These are phyloP conservation scores for Wakefieldia striispora DNA, from an alignment of 768 basidiomycete genomes.

Conservation along the genomic window DNA sequence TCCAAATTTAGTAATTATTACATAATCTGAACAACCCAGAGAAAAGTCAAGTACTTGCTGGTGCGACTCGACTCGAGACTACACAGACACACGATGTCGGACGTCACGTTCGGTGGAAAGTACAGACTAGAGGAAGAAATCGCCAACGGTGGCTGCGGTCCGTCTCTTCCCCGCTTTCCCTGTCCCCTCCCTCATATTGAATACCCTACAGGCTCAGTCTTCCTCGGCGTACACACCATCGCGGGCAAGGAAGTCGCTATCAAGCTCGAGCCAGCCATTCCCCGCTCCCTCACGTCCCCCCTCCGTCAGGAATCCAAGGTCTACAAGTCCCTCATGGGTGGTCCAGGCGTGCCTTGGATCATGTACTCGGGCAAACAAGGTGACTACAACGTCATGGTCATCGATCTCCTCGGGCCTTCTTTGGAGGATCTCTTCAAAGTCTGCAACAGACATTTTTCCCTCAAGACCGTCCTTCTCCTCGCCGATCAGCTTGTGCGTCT, in stretches of 20 bases:
- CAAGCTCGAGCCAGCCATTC: conserved; percentile 69
- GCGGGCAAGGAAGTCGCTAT: conserved; percentile 85
- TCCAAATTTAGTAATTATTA: too few species aligned
- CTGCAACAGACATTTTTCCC: conserved; percentile 87
- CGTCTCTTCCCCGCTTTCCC: conserved; percentile 46
- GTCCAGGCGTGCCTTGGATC: conserved; percentile 87
- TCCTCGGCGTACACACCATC: conserved; percentile 73
- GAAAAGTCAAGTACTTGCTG: too few species aligned
- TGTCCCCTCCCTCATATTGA: conserved; percentile 12
- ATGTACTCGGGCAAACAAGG: conserved; percentile 91
- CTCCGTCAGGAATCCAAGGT: conserved; percentile 89
- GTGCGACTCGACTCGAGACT: too few species aligned
- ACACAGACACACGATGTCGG: too few species aligned
- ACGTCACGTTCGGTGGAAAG: conserved; percentile 64
- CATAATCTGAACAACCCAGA: too few species aligned
- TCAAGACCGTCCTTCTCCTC: conserved; percentile 92
- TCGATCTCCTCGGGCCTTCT: conserved; percentile 91
- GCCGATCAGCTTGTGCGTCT: conserved; percentile 88
- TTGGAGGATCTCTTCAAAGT: conserved; percentile 85
- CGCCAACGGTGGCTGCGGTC: conserved; percentile 78
- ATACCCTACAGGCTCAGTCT: conserved; percentile 65
- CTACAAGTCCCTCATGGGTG: conserved; percentile 88
- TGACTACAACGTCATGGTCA: conserved; percentile 97
- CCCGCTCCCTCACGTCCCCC: conserved; percentile 49
- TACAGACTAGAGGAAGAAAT: conserved; percentile 79